Base-by-base conservation (phyloP, 1,284 basidiomycete genomes). In the Ustilago cynodontis region DNA sequence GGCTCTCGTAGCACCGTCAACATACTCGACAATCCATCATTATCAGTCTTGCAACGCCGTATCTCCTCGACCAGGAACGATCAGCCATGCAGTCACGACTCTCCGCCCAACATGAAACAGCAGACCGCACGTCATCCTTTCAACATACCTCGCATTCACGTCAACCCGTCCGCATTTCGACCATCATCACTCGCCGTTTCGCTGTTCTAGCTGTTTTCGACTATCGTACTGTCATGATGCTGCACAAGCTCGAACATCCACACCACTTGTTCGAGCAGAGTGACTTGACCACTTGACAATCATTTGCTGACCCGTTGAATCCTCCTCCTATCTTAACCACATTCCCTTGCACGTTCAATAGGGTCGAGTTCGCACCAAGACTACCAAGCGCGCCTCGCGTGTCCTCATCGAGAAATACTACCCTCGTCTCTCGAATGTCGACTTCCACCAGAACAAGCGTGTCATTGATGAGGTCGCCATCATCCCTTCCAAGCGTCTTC, bases 281-380 rank as follows among this genome's bases (percentile, higher is more conserved):
- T 24, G 2, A 16, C n/a, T 9, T n/a, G 8, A 20, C 41, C 7
- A 6, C 7, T 1, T 8, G n/a, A 43, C 31, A 28, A 20, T 37
- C 55, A 10, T 52, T 43, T 55, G 41, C 69, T 71, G 35, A 65
- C 51, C 35, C 29, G 22, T 33, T n/a, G n/a, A n/a, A n/a, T n/a
- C n/a, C n/a, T 41, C 31, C 5, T n/a, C 14, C 51, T 14, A 33
- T 43, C 10, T 56, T 35, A n/a, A 24, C 26, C 14, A 22, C 11
- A 26, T 13, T 20, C 24, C 26, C 28, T 33, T 22, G 45, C 28
- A n/a, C 18, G 8, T 33, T 33, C 5, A n/a, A 43, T 88, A 98
- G 96, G 97, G 97, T 89, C 95, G 96, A 87, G 96, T 99, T 90
- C 94, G 96, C 87, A 99, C 96, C 86, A 99, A 99, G 90, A 99